A percentile compares a stretch with the other conserved stretches of the same genome.
phyloP scores from a whole-genome alignment of 257 asterid species.

The Craterostigma plantagineum region DNA sequence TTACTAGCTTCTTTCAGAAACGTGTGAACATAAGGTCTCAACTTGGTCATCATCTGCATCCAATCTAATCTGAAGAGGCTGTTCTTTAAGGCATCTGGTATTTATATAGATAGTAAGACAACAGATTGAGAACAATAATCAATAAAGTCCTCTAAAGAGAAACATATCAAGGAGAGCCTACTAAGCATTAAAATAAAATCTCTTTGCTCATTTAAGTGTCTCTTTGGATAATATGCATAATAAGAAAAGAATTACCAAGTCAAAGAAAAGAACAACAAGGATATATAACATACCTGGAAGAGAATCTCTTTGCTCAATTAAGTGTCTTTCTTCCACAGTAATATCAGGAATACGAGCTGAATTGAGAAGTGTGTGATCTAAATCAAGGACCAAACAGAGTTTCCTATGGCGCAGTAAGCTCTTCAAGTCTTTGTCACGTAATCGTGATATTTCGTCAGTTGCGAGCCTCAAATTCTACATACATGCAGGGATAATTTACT shows the following conservation, averaged over 20 bases:
- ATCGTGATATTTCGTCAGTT: constrained; percentile 43
- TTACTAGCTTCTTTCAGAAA: constrained; percentile 62
- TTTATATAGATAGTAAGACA: constrained; percentile 12
- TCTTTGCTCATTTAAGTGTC: constrained; percentile 5
- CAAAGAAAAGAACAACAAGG: constrained; percentile 5
- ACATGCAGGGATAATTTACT: too few relatives aligned
- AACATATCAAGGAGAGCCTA: too few relatives aligned
- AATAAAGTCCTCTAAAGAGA: constrained; percentile 2
- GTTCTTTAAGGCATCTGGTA: constrained; percentile 39
- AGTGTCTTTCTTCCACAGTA: constrained; percentile 36
- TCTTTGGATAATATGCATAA: neutral
- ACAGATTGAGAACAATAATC: neutral
- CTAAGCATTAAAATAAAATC: neutral
- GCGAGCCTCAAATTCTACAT: constrained; percentile 73
- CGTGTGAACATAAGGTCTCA: constrained; percentile 73
- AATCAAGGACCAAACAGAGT: constrained; percentile 69
- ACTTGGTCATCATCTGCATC: constrained; percentile 89
- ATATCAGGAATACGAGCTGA: constrained; percentile 47
- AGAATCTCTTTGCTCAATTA: constrained; percentile 25
- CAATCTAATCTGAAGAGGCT: constrained; percentile 45
- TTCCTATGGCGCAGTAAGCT: constrained; percentile 34
- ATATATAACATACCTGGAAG: constrained; percentile 40
- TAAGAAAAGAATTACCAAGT: constrained; percentile 1
- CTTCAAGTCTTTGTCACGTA: constrained; percentile 61
- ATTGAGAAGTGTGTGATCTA: constrained; percentile 76